Evolutionary conservation across 2,329 filamentous ascomycete genomes (phyloP).

Genomic region (Penicillium psychrosexuale): DNA sequence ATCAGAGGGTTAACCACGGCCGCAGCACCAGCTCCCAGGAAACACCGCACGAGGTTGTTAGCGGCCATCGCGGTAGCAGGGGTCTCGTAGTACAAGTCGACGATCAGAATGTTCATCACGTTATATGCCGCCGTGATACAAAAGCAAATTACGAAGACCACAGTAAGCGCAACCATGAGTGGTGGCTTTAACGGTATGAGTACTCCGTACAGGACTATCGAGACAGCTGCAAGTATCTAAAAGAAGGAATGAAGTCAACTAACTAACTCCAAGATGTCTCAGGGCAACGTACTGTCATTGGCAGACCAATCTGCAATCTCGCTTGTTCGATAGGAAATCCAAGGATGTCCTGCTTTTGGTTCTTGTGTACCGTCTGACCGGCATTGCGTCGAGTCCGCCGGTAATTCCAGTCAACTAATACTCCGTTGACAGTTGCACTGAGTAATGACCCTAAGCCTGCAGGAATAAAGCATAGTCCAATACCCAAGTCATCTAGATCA

Average conservation of each 20-base stretch:
- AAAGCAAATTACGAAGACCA: conserved; percentile 38
- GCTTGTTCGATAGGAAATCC: conserved; percentile 49
- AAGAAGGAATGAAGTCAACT: background rate
- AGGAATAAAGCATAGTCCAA: conserved; percentile 37
- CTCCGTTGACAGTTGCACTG: conserved; percentile 25
- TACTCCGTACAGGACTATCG: conserved; percentile 12
- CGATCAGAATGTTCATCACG: conserved; percentile 45
- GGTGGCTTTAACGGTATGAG: conserved; percentile 14
- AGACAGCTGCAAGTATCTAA: conserved; percentile 14
- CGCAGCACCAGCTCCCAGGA: conserved; percentile 30
- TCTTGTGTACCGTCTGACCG: conserved; percentile 55
- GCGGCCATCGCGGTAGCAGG: conserved; percentile 35
- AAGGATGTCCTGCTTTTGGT: conserved; percentile 55
- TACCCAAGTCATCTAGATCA: conserved; percentile 43
- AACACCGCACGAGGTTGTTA: conserved; percentile 34
- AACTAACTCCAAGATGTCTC: background rate
- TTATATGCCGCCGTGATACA: conserved; percentile 42
- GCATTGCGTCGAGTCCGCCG: conserved; percentile 54
- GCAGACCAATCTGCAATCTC: conserved; percentile 33
- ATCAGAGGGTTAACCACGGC: conserved; percentile 26
- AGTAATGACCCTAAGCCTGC: conserved; percentile 27
- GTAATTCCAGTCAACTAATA: conserved; percentile 66
- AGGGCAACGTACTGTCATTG: conserved; percentile 16
- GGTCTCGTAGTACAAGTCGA: conserved; percentile 40
- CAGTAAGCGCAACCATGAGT: conserved; percentile 26